Conservation (phyloP, 2,329 filamentous ascomycete species). For the Penicillium digitatum region DNA sequence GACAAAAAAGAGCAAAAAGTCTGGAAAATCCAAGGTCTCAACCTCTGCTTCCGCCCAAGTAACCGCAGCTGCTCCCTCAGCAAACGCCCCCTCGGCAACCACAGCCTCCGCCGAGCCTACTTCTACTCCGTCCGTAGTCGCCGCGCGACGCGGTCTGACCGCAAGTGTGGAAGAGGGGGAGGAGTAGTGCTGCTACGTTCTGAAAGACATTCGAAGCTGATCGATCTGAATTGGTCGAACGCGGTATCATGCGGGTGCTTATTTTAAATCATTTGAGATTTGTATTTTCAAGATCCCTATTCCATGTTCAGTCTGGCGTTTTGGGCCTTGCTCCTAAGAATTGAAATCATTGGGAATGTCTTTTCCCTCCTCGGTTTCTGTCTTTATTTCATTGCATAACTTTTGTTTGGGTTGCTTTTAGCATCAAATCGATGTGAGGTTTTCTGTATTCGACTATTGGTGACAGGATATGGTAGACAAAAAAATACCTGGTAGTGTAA, state of each 20-base stretch:
- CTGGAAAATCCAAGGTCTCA: conserved; percentile 24
- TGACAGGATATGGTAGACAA: background rate
- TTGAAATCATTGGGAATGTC: background rate
- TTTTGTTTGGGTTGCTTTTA: background rate
- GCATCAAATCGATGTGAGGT: background rate
- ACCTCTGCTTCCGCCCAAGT: background rate
- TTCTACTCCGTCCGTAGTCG: conserved; percentile 25
- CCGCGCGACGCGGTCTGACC: conserved; percentile 40
- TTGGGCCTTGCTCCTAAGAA: background rate
- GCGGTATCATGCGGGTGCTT: background rate
- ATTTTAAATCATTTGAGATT: background rate
- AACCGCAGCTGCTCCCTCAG: conserved; percentile 8
- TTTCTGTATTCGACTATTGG: background rate
- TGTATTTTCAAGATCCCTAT: conserved; percentile 1
- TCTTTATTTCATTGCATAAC: background rate
- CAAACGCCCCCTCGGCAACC: conserved; percentile 27
- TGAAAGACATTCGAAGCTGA: background rate
- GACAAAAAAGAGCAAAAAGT: conserved; percentile 42
- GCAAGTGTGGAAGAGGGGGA: conserved; percentile 48
- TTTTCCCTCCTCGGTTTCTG: background rate
- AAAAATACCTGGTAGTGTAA: background rate
- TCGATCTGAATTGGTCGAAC: background rate
- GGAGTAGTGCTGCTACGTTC: conserved; percentile 29
- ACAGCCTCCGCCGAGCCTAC: conserved; percentile 39
- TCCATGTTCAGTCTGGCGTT: conserved; percentile 2